Evolutionary conservation across 202 grass and related monocot species (phyloP), one percentile per base, ranked within the genome.

Genomic region (Miscanthus sacchariflorus): DNA sequence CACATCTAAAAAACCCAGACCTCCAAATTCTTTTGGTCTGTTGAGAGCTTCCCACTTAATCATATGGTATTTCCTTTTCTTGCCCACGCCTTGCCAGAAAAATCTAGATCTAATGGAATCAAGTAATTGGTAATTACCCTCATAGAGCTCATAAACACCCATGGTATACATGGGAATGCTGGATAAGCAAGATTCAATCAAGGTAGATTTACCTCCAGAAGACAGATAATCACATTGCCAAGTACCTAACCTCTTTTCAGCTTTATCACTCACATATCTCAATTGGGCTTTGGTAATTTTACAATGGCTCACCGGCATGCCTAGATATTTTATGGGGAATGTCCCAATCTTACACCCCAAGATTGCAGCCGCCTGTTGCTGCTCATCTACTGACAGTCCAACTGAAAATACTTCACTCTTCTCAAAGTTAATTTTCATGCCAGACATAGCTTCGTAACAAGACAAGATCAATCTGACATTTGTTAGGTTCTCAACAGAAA

Each of bases 1-100:
- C 0, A 21, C 7, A n/a, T 58, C 10, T 2, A 3, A 0, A 0
- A 58, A 21, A 7, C 54, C 18, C 0, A 58, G 1, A 0, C 54
- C 54, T 0, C 54, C 54, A 7, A 21, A 21, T 0, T 58, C 54
- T 21, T 58, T 58, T 21, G 54, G 54, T 58, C 18, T 58, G 2
- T 0, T 0, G 1, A 58, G 1, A 21, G 17, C 6, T 4, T 0
- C 18, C 18, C 5, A 58, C 0, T 58, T 8, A 0, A 21, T 3
- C 65, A 68, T 68, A 3, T 68, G 65, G 2, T 68, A 68, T 3
- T 68, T 68, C 0, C 12, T 33, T 0, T 68, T 68, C 4, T 68
- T 68, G 0, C 27, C 1, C 0, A 12, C 6, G 0, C 65, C 65
- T 17, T 33, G 65, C 25, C 65, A 68, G 5, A 7, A 68, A 0